Conservation (phyloP, 2,329 filamentous ascomycete species). For the Sporothrix curviconia region DNA sequence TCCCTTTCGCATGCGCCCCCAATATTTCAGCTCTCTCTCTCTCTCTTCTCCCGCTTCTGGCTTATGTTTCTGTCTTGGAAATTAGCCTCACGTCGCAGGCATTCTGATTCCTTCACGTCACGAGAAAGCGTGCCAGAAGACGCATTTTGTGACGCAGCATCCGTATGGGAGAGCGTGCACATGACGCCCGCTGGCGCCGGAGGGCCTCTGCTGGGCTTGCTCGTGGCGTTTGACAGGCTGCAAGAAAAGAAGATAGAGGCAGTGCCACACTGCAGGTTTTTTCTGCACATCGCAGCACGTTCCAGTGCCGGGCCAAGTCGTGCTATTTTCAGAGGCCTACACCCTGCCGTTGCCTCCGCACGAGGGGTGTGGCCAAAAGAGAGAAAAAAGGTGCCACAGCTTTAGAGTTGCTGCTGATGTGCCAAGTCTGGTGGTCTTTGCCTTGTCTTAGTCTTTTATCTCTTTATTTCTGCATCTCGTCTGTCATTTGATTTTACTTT, state of each 20-base stretch:
- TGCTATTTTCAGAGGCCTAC: neutral
- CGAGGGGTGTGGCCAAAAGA: slow-evolving; percentile 7
- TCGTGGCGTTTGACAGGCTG: neutral
- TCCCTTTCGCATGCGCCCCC: neutral
- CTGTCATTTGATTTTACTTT: neutral
- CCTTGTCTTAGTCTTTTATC: neutral
- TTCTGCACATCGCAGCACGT: neutral
- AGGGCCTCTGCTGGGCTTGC: too few species aligned
- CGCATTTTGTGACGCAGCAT: too few species aligned
- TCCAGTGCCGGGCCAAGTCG: neutral
- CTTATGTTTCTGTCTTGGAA: too few species aligned
- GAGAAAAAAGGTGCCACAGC: neutral
- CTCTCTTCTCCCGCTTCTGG: neutral
- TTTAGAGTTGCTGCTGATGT: neutral
- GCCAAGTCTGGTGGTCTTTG: neutral
- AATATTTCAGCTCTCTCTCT: too few species aligned
- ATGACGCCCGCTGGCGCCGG: too few species aligned
- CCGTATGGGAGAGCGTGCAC: neutral
- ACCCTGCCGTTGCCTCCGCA: neutral
- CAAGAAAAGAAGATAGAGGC: neutral
- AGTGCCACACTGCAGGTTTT: slow-evolving; percentile 3
- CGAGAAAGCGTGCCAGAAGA: too few species aligned
- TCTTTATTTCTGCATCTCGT: neutral
- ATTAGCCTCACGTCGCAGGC: too few species aligned
- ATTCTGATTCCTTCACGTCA: too few species aligned